Conservation (phyloP, 305 asterid species). For the Fraxinus nigra region DNA sequence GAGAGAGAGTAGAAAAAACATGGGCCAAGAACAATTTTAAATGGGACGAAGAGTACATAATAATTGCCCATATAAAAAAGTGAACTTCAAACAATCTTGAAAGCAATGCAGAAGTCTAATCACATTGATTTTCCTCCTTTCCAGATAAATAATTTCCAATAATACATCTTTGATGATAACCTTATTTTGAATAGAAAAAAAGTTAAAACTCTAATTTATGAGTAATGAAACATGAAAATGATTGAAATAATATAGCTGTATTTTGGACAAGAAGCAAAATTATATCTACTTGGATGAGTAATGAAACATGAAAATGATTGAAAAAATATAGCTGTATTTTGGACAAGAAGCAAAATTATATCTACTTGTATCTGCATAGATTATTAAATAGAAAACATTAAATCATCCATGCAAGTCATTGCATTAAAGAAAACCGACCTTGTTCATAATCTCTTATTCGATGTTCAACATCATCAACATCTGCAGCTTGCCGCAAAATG, state of each 20-base stretch:
- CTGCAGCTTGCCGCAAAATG: slow-evolving; percentile 97
- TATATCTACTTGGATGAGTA: not conserved
- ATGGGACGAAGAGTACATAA: not conserved
- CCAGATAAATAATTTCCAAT: not conserved
- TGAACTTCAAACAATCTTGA: not conserved
- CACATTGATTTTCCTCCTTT: not conserved
- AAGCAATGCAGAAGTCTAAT: not conserved
- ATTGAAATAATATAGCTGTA: not conserved
- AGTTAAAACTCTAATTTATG: not conserved
- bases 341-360: not conserved
- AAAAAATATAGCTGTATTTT: not conserved
- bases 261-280: not conserved
- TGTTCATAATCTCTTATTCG: slow-evolving; percentile 93
- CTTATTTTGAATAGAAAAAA: not conserved
- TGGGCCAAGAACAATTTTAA: not conserved
- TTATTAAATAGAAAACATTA: slow-evolving; percentile 1
- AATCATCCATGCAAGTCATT: not conserved
- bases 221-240: not conserved
- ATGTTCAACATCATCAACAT: slow-evolving; percentile 91
- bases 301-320: not conserved
- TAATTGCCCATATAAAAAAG: not conserved
- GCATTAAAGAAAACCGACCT: slow-evolving; percentile 48
- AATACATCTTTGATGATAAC: not conserved
- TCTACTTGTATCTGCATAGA: not conserved
- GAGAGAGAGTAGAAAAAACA: not conserved